These are phyloP conservation scores for Pistacia vera DNA, from an alignment of 345 rosid genomes.

Conservation along the genomic window DNA sequence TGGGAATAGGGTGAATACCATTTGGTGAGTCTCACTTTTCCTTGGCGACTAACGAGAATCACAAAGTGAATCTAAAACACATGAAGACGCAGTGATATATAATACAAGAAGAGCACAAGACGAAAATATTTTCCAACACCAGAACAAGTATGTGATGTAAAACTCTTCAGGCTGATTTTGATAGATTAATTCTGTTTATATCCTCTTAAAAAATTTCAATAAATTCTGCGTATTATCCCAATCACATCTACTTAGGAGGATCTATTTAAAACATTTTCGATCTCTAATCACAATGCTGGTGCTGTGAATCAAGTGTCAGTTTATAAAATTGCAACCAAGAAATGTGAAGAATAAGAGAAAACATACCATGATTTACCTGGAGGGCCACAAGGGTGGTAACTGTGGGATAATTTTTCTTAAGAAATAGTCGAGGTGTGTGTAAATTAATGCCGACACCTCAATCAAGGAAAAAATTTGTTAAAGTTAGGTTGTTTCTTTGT, in stretches of 20 bases:
- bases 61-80: slow-evolving; percentile 52
- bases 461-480: neutral
- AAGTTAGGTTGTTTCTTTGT: neutral
- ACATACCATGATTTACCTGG: neutral
- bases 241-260: too few species aligned
- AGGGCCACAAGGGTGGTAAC: too few species aligned
- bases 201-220: too few species aligned
- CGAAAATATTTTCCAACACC: too few species aligned
- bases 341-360: neutral
- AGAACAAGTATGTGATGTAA: too few species aligned
- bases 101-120: too few species aligned
- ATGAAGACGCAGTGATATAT: neutral
- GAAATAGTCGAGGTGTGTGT: too few species aligned
- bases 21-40: slow-evolving; percentile 63
- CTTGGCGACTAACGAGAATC: slow-evolving; percentile 61
- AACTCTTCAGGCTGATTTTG: too few species aligned
- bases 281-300: neutral
- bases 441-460: too few species aligned
- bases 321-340: too few species aligned
- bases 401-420: too few species aligned
- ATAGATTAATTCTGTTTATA: too few species aligned
- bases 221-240: neutral
- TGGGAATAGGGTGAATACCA: slow-evolving; percentile 70
- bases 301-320: neutral
- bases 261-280: neutral